Percentiles rank a stretch among this genome's conserved stretches.
These are phyloP conservation scores for Favolaschia claudopus DNA, from an alignment of 768 basidiomycete genomes.

Conservation along the genomic window DNA sequence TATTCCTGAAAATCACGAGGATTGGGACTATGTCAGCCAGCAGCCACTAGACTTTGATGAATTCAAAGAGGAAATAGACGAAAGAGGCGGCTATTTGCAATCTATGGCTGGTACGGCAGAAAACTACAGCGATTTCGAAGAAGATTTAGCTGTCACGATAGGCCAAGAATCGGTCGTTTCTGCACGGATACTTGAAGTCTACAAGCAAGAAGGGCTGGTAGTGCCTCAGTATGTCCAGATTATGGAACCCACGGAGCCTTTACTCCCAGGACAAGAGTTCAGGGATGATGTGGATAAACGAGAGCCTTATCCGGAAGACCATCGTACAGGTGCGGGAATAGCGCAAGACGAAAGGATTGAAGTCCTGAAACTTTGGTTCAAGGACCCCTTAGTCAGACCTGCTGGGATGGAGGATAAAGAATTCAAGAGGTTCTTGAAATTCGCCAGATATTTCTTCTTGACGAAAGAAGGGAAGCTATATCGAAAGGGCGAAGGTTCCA, in stretches of 20 bases:
- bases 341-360: too few relatives aligned
- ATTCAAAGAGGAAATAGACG: not conserved
- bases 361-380: too few relatives aligned
- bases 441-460: not conserved
- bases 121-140: not conserved
- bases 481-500: not conserved
- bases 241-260: too few relatives aligned
- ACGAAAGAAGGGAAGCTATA: not conserved
- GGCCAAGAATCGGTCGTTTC: too few relatives aligned
- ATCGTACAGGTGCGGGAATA: too few relatives aligned
- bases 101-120: too few relatives aligned
- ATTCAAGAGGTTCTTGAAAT: not conserved
- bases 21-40: not conserved
- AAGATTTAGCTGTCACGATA: too few relatives aligned
- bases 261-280: too few relatives aligned
- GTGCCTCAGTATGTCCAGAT: too few relatives aligned
- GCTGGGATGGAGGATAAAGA: not conserved
- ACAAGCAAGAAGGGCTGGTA: too few relatives aligned
- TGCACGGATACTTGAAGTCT: not conserved
- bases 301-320: too few relatives aligned
- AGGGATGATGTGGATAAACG: too few relatives aligned
- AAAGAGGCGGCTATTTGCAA: not conserved
- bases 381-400: constrained; percentile 45
- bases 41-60: not conserved
- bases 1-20: not conserved